Evolutionary conservation across 2,329 filamentous ascomycete genomes (phyloP), one percentile per base, ranked within the genome.

Genomic region (Phaeosphaeriaceae sp.): DNA sequence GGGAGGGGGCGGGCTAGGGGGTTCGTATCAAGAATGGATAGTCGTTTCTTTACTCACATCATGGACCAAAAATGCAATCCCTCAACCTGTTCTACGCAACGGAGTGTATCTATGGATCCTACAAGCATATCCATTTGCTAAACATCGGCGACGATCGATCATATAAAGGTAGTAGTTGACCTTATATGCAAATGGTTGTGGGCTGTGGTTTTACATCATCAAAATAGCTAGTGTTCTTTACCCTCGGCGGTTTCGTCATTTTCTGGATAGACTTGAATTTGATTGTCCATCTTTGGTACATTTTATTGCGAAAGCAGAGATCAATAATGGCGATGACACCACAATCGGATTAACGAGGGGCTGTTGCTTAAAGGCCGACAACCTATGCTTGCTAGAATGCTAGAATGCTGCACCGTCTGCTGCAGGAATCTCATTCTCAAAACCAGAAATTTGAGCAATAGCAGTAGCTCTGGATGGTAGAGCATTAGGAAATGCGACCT

Each of bases 261-360:
- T 47, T 64, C 59, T 45, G 61, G 48, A 26, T 56, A 64, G 34
- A 64, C 53, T 46, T 64, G 59, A 48, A 62, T 64, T 54, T 61
- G 60, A 15, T 54, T 42, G 48, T 60, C 37, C 61, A 61, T 64
- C 49, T 64, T 62, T 18, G 53, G 48, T 29, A 42, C 57, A 64
- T 63, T 41, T 63, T 58, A 40, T 61, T 61, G 34, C 55, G 60
- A n/a, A 53, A 48, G n/a, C 46, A 46, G 28, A 55, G 60, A 15
- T 53, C 58, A 33, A 63, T 53, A 16, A 63, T 57, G 7, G 54
- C 54, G 13, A 58, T 16, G 15, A 62, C 28, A 12, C 54, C 52
- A 40, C 58, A 63, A 15, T 57, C 60, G 18, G 62, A 37, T 5
- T 48, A 58, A 15, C 52, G 50, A 20, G 58, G 34, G 17, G 56